Evolutionary conservation across 1,284 basidiomycete genomes (phyloP).

Genomic region (Stereum hirsutum): DNA sequence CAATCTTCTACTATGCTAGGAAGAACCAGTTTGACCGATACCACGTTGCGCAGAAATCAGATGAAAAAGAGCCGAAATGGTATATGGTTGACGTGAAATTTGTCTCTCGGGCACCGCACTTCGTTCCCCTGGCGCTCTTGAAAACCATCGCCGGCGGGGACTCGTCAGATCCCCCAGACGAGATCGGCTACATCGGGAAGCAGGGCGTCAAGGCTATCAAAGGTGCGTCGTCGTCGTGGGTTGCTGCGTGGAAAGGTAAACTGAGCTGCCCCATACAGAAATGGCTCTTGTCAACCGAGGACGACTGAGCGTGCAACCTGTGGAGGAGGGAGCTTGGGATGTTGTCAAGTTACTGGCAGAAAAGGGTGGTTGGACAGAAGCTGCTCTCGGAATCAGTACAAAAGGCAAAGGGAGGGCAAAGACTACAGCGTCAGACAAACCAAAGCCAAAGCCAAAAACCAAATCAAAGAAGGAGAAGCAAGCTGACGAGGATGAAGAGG

Average conservation of each 20-base stretch:
- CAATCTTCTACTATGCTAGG: no score
- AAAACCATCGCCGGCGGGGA: conserved; percentile 44
- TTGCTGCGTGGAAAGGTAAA: neutral
- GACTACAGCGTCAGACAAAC: neutral
- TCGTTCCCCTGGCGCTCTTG: conserved; percentile 75
- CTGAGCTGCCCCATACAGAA: conserved; percentile 19
- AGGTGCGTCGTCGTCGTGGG: conserved; percentile 28
- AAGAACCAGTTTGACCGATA: no score
- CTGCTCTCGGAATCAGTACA: conserved; percentile 3
- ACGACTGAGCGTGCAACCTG: conserved; percentile 82
- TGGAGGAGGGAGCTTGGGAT: conserved; percentile 62
- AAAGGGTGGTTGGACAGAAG: conserved; percentile 62
- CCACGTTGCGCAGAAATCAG: conserved; percentile 67
- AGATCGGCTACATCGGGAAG: conserved; percentile 54
- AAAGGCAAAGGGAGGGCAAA: conserved; percentile 6
- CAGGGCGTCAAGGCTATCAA: conserved; percentile 53
- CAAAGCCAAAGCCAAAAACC: conserved; percentile 3
- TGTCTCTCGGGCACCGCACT: conserved; percentile 54
- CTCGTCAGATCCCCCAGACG: conserved; percentile 30
- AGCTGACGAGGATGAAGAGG: neutral
- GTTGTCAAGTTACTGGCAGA: conserved; percentile 60
- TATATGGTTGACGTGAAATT: conserved; percentile 87
- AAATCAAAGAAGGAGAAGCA: conserved; percentile 1
- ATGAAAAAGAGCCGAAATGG: conserved; percentile 77
- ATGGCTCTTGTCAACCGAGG: conserved; percentile 85